phyloP scores from a whole-genome alignment of 352 stramenopile genomes.

The Globisporangium ultimum region DNA sequence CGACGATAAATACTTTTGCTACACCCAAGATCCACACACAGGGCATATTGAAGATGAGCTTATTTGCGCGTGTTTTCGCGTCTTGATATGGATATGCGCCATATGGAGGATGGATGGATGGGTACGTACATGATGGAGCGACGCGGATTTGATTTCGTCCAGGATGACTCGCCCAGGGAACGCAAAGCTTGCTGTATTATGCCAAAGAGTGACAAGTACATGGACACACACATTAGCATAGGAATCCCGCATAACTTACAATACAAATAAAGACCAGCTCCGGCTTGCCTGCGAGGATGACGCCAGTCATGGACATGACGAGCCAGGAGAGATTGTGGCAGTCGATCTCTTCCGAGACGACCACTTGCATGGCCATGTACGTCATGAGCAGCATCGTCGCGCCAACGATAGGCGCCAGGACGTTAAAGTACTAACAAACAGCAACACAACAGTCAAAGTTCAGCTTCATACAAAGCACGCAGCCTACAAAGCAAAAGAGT shows the following conservation, averaged over 20 bases:
- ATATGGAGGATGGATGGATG: background rate
- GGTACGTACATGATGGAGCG: constrained; percentile 41
- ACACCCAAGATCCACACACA: background rate
- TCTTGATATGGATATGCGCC: background rate
- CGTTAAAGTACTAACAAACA: constrained; percentile 37
- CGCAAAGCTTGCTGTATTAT: constrained; percentile 51
- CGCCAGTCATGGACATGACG: constrained; percentile 53
- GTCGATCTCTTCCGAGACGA: constrained; percentile 52
- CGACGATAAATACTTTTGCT: constrained; percentile 34
- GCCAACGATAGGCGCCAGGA: constrained; percentile 47
- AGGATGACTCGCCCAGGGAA: constrained; percentile 55
- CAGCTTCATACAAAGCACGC: background rate
- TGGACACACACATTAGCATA: too few relatives aligned
- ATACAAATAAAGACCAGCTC: background rate
- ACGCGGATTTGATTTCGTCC: constrained; percentile 54
- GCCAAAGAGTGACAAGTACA: background rate
- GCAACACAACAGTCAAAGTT: background rate
- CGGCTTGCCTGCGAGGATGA: constrained; percentile 52
- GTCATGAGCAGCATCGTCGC: constrained; percentile 57
- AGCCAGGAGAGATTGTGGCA: constrained; percentile 71
- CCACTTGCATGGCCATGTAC: constrained; percentile 41
- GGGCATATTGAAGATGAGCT: background rate
- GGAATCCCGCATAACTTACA: too few relatives aligned
- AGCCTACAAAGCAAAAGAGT: background rate
- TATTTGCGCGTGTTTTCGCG: background rate